phyloP scores from a whole-genome alignment of 768 basidiomycete species.

The Lentinus brumalis region DNA sequence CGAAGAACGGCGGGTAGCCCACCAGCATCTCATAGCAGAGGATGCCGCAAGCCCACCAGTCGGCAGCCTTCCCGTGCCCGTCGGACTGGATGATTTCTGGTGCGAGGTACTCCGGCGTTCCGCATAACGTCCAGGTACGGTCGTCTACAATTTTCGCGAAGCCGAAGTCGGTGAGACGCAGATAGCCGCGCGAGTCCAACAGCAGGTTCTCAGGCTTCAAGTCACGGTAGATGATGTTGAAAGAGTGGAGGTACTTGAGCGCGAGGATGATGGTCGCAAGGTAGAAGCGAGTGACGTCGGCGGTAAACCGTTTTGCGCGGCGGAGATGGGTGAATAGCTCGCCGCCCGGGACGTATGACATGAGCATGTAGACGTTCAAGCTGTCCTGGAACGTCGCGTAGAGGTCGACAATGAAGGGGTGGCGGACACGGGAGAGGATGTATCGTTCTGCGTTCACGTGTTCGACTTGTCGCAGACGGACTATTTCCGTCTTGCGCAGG shows the following conservation, averaged over 20 bases:
- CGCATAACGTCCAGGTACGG: conserved; percentile 97
- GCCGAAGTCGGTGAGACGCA: conserved; percentile 96
- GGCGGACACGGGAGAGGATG: conserved; percentile 88
- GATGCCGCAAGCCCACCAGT: conserved; percentile 99
- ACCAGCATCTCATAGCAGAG: conserved; percentile 99
- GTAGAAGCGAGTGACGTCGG: conserved; percentile 98
- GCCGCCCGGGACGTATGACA: conserved; percentile 95
- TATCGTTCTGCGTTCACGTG: conserved; percentile 97
- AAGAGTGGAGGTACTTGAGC: conserved; percentile 90
- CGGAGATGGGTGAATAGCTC: conserved; percentile 97
- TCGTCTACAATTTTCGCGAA: conserved; percentile 98
- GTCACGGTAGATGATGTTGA: conserved; percentile 98
- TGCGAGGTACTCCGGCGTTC: conserved; percentile 94
- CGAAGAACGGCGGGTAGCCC: conserved; percentile 98
- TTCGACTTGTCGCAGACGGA: conserved; percentile 91
- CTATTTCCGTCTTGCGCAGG: conserved; percentile 81
- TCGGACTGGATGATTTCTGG: conserved; percentile 98
- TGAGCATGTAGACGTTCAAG: conserved; percentile 96
- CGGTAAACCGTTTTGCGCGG: conserved; percentile 90
- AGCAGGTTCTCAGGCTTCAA: conserved; percentile 99
- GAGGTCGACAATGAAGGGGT: conserved; percentile 96
- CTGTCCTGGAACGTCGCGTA: conserved; percentile 95
- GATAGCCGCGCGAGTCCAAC: conserved; percentile 88
- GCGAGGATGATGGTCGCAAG: conserved; percentile 95
- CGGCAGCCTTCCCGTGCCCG: conserved; percentile 96